phyloP scores from a whole-genome alignment of 1,284 basidiomycete genomes.

The Moesziomyces sp. region DNA sequence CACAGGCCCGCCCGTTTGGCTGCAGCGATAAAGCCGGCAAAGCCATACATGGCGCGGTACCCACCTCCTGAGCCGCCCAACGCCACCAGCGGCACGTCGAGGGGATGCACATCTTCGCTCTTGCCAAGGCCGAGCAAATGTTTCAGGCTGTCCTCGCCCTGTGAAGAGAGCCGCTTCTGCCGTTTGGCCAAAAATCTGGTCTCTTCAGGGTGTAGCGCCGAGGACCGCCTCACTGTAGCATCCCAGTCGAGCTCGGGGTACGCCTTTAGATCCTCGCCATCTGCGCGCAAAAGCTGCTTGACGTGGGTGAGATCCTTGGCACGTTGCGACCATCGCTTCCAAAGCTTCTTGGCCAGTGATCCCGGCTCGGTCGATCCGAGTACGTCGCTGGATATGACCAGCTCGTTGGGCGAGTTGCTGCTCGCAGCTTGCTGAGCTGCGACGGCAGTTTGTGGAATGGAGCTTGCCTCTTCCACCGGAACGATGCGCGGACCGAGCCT shows the following conservation, averaged over 20 bases:
- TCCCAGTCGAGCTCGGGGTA: conserved; percentile 62
- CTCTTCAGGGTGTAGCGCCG: conserved; percentile 50
- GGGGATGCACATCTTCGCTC: conserved; percentile 62
- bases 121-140: conserved; percentile 43
- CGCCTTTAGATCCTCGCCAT: conserved; percentile 40
- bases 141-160: conserved; percentile 35
- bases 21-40: conserved; percentile 56
- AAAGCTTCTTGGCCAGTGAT: conserved; percentile 18
- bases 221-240: conserved; percentile 53
- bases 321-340: conserved; percentile 52
- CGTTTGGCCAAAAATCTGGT: conserved; percentile 39
- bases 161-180: conserved; percentile 30
- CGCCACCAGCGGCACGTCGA: conserved; percentile 65
- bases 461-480: conserved; percentile 19
- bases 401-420: conserved; percentile 4
- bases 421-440: not conserved
- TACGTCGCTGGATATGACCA: conserved; percentile 46
- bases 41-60: conserved; percentile 65
- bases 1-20: conserved; percentile 59
- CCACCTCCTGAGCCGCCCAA: conserved; percentile 68
- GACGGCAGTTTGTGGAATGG: not conserved
- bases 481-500: conserved; percentile 34
- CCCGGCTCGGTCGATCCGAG: conserved; percentile 21
- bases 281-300: conserved; percentile 30
- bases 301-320: conserved; percentile 54